Percentiles rank a stretch among this genome's conserved stretches.
These are phyloP conservation scores for Ichthyophthirius multifiliis DNA, from an alignment of 169 alveolate genomes.

Conservation along the genomic window DNA sequence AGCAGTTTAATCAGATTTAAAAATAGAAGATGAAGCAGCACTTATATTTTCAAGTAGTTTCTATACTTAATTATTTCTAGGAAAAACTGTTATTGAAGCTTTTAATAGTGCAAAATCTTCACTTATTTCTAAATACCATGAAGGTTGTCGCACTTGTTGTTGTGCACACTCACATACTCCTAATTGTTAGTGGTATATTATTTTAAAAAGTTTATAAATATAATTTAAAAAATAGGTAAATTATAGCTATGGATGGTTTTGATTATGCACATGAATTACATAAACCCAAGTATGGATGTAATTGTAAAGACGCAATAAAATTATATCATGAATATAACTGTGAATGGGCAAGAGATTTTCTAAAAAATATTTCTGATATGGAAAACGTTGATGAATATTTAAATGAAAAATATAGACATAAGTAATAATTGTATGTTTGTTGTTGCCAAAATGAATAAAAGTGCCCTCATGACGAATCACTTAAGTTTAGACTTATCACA, in stretches of 20 bases:
- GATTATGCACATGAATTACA: constrained; percentile 45
- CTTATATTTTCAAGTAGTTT: constrained; percentile 49
- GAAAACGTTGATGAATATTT: constrained; percentile 5
- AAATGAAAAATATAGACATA: background rate
- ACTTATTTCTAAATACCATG: constrained; percentile 21
- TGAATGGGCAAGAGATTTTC: background rate
- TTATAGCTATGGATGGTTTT: constrained; percentile 18
- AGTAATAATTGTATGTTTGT: background rate
- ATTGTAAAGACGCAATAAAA: constrained; percentile 9
- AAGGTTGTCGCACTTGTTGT: constrained; percentile 41
- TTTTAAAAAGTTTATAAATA: background rate
- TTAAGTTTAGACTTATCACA: constrained; percentile 25
- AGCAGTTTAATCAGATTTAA: constrained; percentile 50
- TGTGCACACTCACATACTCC: constrained; percentile 53
- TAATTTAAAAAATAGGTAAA: background rate
- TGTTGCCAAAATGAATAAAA: constrained; percentile 49
- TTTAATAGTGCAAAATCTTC: constrained; percentile 31
- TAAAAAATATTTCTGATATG: background rate
- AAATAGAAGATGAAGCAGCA: constrained; percentile 57
- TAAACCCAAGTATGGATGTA: constrained; percentile 23
- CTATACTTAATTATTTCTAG: constrained; percentile 38
- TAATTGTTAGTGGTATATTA: constrained; percentile 44
- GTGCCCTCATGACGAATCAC: constrained; percentile 54
- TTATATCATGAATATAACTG: constrained; percentile 20
- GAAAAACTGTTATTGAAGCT: constrained; percentile 16